phyloP scores from a whole-genome alignment of 164 flowering plant genomes.

The Macadamia tetraphylla region DNA sequence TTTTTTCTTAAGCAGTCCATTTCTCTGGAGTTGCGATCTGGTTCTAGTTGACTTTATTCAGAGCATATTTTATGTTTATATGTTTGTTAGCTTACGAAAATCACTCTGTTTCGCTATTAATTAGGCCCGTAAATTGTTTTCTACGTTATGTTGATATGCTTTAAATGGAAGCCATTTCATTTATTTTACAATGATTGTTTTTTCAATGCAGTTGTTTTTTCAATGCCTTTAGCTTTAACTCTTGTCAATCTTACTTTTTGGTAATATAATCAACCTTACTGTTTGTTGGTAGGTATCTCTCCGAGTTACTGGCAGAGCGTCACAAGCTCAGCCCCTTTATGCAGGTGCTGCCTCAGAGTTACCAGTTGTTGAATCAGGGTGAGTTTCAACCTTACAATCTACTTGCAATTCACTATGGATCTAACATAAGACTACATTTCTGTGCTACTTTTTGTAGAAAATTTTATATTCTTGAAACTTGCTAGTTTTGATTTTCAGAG shows the following conservation, averaged over 20 bases:
- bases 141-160: not conserved
- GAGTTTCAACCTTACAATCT: constrained; percentile 20
- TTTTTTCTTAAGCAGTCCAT: not conserved
- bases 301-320: constrained; percentile 80
- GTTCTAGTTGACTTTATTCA: not conserved
- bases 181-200: not conserved
- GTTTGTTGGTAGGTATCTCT: constrained; percentile 56
- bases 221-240: not conserved
- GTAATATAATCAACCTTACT: not conserved
- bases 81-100: not conserved
- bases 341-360: constrained; percentile 71
- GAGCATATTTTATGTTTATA: not conserved
- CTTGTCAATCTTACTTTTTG: no score
- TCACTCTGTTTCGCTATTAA: no score
- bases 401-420: not conserved
- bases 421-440: no score
- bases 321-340: constrained; percentile 73
- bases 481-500: not conserved
- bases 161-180: not conserved
- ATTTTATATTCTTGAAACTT: not conserved
- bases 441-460: not conserved
- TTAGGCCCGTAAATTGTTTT: no score
- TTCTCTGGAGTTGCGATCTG: not conserved
- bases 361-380: constrained; percentile 86
- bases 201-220: not conserved